These are phyloP conservation scores for Tephrocybe sp. DNA, from an alignment of 768 basidiomycete genomes.

Conservation along the genomic window DNA sequence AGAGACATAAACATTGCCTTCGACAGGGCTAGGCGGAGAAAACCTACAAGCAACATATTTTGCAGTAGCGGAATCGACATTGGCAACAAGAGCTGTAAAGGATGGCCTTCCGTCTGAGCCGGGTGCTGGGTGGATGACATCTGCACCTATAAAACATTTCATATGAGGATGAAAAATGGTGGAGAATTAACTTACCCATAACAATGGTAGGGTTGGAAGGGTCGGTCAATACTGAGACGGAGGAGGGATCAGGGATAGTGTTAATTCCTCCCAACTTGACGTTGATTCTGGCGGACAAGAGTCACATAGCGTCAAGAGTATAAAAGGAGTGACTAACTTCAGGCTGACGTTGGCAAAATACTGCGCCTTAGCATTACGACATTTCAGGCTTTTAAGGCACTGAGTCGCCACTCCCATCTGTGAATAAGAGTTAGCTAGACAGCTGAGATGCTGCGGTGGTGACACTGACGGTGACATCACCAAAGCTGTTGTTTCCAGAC, in stretches of 20 bases:
- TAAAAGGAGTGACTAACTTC: conserved; percentile 42
- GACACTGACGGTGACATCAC: conserved; percentile 54
- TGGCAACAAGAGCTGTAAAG: conserved; percentile 77
- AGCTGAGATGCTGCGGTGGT: background rate
- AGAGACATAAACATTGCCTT: conserved; percentile 8
- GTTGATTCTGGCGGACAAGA: conserved; percentile 54
- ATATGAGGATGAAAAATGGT: background rate
- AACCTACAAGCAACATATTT: conserved; percentile 56
- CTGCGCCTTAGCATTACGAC: conserved; percentile 64
- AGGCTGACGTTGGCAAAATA: conserved; percentile 81
- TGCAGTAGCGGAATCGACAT: conserved; percentile 71
- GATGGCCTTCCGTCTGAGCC: conserved; percentile 79
- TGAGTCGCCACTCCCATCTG: conserved; percentile 78
- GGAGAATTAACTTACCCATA: conserved; percentile 48
- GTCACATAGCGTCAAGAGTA: background rate
- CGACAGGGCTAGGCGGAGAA: background rate
- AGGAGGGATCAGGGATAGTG: conserved; percentile 66
- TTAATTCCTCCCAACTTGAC: conserved; percentile 87
- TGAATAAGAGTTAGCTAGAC: background rate
- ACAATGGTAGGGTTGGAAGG: conserved; percentile 74
- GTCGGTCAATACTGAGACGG: conserved; percentile 64
- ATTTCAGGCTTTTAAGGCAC: conserved; percentile 67
- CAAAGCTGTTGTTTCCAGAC: conserved; percentile 48
- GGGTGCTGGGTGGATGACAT: conserved; percentile 82
- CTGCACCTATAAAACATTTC: conserved; percentile 50